Percentiles rank a stretch among this genome's conserved stretches.
phyloP scores from a whole-genome alignment of 148 eudicot genomes.

The Cornus florida region DNA sequence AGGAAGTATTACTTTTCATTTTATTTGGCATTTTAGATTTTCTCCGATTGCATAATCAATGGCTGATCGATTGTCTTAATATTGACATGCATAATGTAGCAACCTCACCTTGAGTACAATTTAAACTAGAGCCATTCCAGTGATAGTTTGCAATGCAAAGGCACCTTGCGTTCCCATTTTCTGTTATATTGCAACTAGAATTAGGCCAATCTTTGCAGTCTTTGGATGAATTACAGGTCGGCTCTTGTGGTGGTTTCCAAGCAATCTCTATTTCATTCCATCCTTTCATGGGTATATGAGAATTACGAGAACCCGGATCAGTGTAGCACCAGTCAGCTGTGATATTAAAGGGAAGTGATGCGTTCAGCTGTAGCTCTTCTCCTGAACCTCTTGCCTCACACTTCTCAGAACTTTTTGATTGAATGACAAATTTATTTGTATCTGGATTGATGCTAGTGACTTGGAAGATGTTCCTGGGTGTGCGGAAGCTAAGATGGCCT shows the following conservation, averaged over 20 bases:
- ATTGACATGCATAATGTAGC: background rate
- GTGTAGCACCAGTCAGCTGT: background rate
- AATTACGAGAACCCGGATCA: background rate
- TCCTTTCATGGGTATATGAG: background rate
- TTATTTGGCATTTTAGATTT: too few species aligned
- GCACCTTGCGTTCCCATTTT: background rate
- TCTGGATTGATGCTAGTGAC: slow-evolving; percentile 7
- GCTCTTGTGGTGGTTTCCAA: background rate
- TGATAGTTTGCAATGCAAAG: background rate
- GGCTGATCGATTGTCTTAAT: too few species aligned
- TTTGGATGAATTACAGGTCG: background rate
- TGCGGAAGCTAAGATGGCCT: slow-evolving; percentile 10
- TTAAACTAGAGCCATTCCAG: background rate
- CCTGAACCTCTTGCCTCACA: background rate
- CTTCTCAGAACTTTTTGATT: background rate
- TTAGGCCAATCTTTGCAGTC: slow-evolving; percentile 10
- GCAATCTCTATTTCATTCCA: background rate
- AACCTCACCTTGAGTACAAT: background rate
- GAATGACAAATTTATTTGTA: background rate
- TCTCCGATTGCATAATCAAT: too few species aligned
- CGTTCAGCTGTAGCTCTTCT: background rate
- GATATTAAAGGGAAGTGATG: background rate
- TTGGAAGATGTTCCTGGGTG: background rate
- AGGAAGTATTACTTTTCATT: too few species aligned
- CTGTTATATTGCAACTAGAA: background rate